Conservation (phyloP, 495 filamentous ascomycete genomes). For the Penicillium malachiteum region DNA sequence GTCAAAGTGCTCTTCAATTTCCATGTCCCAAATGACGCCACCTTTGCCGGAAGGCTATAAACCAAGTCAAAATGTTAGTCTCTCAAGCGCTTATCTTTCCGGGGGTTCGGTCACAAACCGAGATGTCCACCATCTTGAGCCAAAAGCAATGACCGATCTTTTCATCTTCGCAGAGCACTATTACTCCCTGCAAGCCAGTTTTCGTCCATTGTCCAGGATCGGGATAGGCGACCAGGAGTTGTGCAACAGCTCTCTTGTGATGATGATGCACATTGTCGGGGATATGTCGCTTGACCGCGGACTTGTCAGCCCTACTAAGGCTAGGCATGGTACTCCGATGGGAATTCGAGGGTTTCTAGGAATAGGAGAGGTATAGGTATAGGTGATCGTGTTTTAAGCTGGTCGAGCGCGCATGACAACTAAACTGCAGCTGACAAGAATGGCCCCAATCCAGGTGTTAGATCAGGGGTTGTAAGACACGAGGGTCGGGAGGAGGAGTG, state of each 20-base stretch:
- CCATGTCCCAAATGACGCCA: conserved; percentile 97
- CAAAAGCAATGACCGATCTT: conserved; percentile 89
- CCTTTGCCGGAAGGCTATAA: conserved; percentile 72
- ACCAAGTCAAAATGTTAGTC: conserved; percentile 9
- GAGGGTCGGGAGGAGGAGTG: conserved; percentile 1
- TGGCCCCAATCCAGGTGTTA: conserved; percentile 11
- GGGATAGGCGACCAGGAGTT: conserved; percentile 91
- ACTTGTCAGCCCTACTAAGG: conserved; percentile 89
- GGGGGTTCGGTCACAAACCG: conserved; percentile 56
- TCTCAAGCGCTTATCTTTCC: neutral
- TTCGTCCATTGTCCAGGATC: conserved; percentile 86
- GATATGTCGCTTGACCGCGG: conserved; percentile 85
- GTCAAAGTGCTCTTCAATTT: conserved; percentile 88
- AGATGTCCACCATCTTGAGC: conserved; percentile 95
- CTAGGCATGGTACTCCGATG: conserved; percentile 51
- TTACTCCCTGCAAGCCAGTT: conserved; percentile 89
- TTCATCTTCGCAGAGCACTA: conserved; percentile 89
- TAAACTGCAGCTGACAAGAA: conserved; percentile 11
- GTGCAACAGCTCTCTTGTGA: conserved; percentile 86
- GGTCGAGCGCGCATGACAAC: conserved; percentile 37
- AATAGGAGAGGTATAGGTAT: conserved; percentile 8
- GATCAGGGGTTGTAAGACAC: neutral
- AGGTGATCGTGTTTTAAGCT: conserved; percentile 6
- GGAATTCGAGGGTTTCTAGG: neutral
- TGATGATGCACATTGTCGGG: conserved; percentile 95